Evolutionary conservation across 306 rosid species (phyloP).

Genomic region (Senna siamea): DNA sequence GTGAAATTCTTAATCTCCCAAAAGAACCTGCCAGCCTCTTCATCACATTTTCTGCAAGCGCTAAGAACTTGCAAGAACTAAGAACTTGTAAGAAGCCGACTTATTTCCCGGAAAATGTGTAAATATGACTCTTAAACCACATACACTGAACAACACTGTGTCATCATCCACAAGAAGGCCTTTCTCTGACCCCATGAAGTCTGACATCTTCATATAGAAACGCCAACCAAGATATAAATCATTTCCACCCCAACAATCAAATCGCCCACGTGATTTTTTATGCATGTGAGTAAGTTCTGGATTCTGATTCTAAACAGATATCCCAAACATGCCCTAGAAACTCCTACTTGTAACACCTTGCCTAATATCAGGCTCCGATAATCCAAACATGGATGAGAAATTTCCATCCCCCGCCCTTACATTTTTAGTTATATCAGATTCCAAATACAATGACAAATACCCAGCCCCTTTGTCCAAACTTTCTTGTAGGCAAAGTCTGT

Average conservation of each 20-base stretch:
- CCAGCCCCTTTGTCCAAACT: slow-evolving; percentile 58
- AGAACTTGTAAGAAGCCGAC: no score
- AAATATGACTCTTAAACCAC: slow-evolving; percentile 59
- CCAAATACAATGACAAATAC: slow-evolving; percentile 64
- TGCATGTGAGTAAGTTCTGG: slow-evolving; percentile 66
- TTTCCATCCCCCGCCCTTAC: no score
- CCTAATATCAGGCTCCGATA: no score
- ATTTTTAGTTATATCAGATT: slow-evolving; percentile 57
- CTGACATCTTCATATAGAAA: slow-evolving; percentile 72
- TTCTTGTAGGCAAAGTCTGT: slow-evolving; percentile 61
- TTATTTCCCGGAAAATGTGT: not conserved
- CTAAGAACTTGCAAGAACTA: no score
- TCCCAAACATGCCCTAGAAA: slow-evolving; percentile 68
- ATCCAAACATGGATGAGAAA: no score
- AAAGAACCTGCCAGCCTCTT: slow-evolving; percentile 57
- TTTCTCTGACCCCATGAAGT: slow-evolving; percentile 54
- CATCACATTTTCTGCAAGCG: slow-evolving; percentile 54
- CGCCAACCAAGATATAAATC: slow-evolving; percentile 67
- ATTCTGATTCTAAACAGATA: slow-evolving; percentile 68
- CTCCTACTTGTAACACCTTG: slow-evolving; percentile 54
- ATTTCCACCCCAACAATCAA: no score
- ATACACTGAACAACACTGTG: slow-evolving; percentile 59
- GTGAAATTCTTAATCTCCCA: slow-evolving; percentile 72
- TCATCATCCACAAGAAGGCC: slow-evolving; percentile 64
- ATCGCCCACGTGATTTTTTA: slow-evolving; percentile 66